Evolutionary conservation across 2,329 filamentous ascomycete species (phyloP).

Genomic region (Thermoascus crustaceus): DNA sequence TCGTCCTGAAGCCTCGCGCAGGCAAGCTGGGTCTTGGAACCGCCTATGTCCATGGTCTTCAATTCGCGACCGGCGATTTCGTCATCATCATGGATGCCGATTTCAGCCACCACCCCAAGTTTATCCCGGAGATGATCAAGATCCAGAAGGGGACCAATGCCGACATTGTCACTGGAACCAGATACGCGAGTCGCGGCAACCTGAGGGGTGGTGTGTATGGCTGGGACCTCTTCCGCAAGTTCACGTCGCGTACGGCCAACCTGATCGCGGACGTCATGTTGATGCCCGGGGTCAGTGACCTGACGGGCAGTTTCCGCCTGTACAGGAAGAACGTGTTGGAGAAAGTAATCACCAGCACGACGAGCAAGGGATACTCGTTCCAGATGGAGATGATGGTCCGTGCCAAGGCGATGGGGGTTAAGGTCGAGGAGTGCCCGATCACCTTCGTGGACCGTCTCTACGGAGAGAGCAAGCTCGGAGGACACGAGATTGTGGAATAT

Average conservation of each 20-base stretch:
- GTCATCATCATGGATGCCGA: constrained; percentile 99
- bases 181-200: constrained; percentile 68
- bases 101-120: constrained; percentile 98
- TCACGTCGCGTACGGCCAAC: constrained; percentile 69
- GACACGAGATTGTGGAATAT: constrained; percentile 94
- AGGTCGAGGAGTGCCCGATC: constrained; percentile 91
- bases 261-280: constrained; percentile 92
- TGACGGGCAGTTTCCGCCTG: constrained; percentile 88
- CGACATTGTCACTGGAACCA: constrained; percentile 94
- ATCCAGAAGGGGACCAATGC: constrained; percentile 70
- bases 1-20: constrained; percentile 76
- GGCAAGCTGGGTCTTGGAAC: constrained; percentile 97
- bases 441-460: constrained; percentile 93
- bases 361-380: constrained; percentile 97
- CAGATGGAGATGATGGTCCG: constrained; percentile 99
- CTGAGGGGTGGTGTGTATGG: constrained; percentile 73
- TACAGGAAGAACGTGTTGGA: constrained; percentile 88
- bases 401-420: constrained; percentile 91
- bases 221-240: constrained; percentile 87
- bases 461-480: constrained; percentile 89
- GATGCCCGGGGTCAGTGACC: constrained; percentile 84
- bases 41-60: constrained; percentile 88
- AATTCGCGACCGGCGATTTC: constrained; percentile 85
- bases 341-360: constrained; percentile 80
- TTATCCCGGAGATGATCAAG: constrained; percentile 89